Evolutionary conservation across 208 protist species (phyloP), one percentile per base, ranked within the genome.

Genomic region (Leishmania lainsoni): DNA sequence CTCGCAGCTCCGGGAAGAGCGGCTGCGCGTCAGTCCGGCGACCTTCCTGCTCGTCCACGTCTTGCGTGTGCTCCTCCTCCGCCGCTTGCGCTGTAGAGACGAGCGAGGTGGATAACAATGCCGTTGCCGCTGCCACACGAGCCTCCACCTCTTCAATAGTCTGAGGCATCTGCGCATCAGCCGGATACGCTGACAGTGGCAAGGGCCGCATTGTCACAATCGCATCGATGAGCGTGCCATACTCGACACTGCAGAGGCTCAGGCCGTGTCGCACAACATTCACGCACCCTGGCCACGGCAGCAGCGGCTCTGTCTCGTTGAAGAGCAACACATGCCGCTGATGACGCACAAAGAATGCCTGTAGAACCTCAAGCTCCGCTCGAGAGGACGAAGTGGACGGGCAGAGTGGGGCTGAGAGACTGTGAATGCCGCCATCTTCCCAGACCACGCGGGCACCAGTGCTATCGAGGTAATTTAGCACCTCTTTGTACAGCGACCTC

Each of bases 271-370:
- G 84, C 71, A 94, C 58, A 10, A 84, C 75, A n/a, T 74, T 48
- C 54, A 92, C 61, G 71, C 84, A 91, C 26, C 71, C 39, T 3
- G 68, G 59, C 66, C 91, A 90, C 0, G 90, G 91, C 75, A 91
- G 74, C 10, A 58, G 78, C 42, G n/a, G 48, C 71, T 94, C 93
- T 29, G 84, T 76, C 48, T 81, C 83, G 61, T 87, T 91, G 85
- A 89, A 93, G 29, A 97, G 79, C 22, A 97, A 39, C 10, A 95
- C 79, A 82, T 94, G 87, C 17, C 69, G 71, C 54, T 74, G 78
- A 59, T 96, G 91, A 0, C 73, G 75, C 26, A 45, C 29, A 48
- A 84, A 85, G 74, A 96, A 94, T 49, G 79, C 29, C 4, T 63
- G 65, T 22, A 96, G 61, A 5, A 22, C 58, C 17, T 32, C 39